Conservation (phyloP, 495 filamentous ascomycete genomes). For the Penicillium bialowiezense region DNA sequence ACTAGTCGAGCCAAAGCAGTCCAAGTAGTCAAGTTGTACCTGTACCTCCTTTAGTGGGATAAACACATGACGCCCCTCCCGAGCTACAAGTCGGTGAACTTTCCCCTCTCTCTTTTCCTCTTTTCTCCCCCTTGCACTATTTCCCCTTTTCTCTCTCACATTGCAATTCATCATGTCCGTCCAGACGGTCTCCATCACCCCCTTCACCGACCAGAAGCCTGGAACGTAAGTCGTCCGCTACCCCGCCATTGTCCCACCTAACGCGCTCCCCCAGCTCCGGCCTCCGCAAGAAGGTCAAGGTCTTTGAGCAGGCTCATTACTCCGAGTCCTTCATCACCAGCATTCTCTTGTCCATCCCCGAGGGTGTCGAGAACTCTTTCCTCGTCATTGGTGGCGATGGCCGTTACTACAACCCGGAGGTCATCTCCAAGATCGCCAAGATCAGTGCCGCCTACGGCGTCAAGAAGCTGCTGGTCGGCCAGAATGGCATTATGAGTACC, state of each 20-base stretch:
- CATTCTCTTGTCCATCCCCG: constrained; percentile 92
- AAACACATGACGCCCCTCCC: constrained; percentile 29
- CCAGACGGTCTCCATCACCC: constrained; percentile 70
- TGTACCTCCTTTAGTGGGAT: constrained; percentile 11
- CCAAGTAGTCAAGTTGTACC: too few species aligned
- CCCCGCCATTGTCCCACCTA: constrained; percentile 16
- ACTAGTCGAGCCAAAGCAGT: too few species aligned
- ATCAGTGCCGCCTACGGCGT: constrained; percentile 96
- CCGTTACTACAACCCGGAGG: constrained; percentile 94
- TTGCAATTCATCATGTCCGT: constrained; percentile 57
- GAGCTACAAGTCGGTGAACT: constrained; percentile 27
- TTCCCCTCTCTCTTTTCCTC: constrained; percentile 7
- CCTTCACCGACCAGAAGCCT: constrained; percentile 94
- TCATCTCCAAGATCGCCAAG: constrained; percentile 94
- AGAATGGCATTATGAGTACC: constrained; percentile 93
- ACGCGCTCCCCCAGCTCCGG: constrained; percentile 68
- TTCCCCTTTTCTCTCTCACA: constrained; percentile 7
- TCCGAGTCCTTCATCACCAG: constrained; percentile 92
- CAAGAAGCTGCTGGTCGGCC: constrained; percentile 95
- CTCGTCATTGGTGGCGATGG: constrained; percentile 98
- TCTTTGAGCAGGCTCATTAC: constrained; percentile 95
- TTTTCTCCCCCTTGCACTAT: constrained; percentile 10
- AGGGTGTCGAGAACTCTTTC: constrained; percentile 82
- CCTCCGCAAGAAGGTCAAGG: constrained; percentile 96
- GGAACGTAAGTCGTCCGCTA: constrained; percentile 76